Evolutionary conservation across 176 grass and related monocot species (phyloP), one percentile per base, ranked within the genome.

Genomic region (Leersia perrieri): DNA sequence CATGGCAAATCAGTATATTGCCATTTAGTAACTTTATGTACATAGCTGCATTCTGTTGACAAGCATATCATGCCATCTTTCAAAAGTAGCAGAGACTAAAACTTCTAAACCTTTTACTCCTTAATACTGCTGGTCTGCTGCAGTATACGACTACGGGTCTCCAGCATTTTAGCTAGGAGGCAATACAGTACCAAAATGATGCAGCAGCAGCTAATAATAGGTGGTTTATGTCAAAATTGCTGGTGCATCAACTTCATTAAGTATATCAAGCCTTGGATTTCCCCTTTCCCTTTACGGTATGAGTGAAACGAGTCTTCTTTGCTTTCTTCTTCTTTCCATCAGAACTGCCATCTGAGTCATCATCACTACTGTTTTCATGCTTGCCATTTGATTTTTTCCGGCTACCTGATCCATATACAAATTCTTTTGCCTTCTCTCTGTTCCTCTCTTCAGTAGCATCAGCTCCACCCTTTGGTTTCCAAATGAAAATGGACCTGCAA

Each of bases 401-500:
- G 9, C 72, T 82, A 39, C 44, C 67, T 66, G 81, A 87, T 64
- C 83, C 86, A 42, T 93, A 89, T 60, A 98, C 81, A 15, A 90
- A 94, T 76, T 98, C 85, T 69, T 79, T 97, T 9, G 70, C 31
- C 60, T 89, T 97, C 72, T 80, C 85, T 58, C 83, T 89, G 15
- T 33, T 82, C 41, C 84, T 51, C 69, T 89, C 78, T 42, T 82
- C 76, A 32, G 74, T 34, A 22, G 70, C 34, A 73, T 80, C 82
- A 53, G 30, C 33, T 32, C 86, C 86, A 3, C 29, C 74, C 57
- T 85, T 93, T 73, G 90, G 84, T 74, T 95, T 95, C 95, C 95
- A 98, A 76, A 98, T 92, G 75, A 98, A 93, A 44, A 98, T 74
- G 40, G 90, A 95, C 84, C 95, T 98, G 75, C 41, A 81, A 25